Evolutionary conservation across 1,284 basidiomycete genomes (phyloP).

Genomic region (Fistulinella cinereoalba): DNA sequence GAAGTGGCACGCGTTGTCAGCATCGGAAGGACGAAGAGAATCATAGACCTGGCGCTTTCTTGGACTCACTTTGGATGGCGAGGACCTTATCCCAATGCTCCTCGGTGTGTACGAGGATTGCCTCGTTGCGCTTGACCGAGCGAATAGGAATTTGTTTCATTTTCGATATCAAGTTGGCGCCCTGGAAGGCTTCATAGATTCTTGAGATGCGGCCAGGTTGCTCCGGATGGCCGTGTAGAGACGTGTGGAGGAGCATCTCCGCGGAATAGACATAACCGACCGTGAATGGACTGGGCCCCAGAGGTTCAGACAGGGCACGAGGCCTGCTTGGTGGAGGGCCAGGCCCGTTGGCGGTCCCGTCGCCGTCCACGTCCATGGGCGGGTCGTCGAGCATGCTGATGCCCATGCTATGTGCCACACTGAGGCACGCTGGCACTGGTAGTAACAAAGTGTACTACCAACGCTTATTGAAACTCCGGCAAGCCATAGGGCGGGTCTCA

Average conservation of each 20-base stretch:
- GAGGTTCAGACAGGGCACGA: slow-evolving; percentile 34
- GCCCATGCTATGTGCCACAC: no score
- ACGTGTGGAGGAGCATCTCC: slow-evolving; percentile 86
- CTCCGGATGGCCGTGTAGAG: slow-evolving; percentile 75
- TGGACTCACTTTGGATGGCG: slow-evolving; percentile 65
- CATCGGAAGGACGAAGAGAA: slow-evolving; percentile 2
- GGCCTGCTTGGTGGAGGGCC: neutral
- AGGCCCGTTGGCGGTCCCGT: slow-evolving; percentile 9
- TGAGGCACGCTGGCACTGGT: no score
- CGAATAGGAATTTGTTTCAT: slow-evolving; percentile 83
- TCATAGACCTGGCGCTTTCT: slow-evolving; percentile 5
- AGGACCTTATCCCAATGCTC: slow-evolving; percentile 91
- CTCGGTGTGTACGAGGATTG: slow-evolving; percentile 84
- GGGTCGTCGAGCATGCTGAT: slow-evolving; percentile 11
- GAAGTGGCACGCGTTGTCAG: slow-evolving; percentile 25
- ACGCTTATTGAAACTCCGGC: slow-evolving; percentile 26
- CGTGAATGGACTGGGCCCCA: slow-evolving; percentile 7
- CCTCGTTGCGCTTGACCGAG: slow-evolving; percentile 75
- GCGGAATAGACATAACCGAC: slow-evolving; percentile 87
- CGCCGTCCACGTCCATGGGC: slow-evolving; percentile 31
- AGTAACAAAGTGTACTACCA: slow-evolving; percentile 8
- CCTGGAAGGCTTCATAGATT: slow-evolving; percentile 69
- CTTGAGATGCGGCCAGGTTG: slow-evolving; percentile 82
- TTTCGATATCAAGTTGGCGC: slow-evolving; percentile 57
- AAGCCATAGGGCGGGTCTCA: slow-evolving; percentile 3